phyloP scores from a whole-genome alignment of 768 basidiomycete genomes.

The Coprinellus micaceus region DNA sequence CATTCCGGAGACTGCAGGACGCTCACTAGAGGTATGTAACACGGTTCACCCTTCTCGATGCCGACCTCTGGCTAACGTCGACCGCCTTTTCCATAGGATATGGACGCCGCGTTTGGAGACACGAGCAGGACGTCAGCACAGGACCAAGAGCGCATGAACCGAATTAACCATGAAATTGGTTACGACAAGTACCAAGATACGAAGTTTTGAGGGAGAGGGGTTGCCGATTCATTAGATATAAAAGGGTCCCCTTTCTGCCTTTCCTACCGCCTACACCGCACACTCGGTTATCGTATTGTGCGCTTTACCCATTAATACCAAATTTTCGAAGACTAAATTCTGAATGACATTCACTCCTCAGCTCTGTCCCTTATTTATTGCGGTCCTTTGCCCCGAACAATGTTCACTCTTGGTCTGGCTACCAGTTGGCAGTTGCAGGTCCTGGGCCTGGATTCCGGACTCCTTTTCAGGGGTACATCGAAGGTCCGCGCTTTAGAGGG shows the following conservation, averaged over 20 bases:
- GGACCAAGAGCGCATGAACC: background rate
- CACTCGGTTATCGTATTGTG: too few species aligned
- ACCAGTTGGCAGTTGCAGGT: too few species aligned
- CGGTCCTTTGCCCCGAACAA: too few species aligned
- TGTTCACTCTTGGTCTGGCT: too few species aligned
- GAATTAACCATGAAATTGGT: background rate
- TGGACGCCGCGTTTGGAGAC: conserved; percentile 4
- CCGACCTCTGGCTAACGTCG: background rate
- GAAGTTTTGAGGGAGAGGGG: background rate
- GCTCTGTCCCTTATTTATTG: too few species aligned
- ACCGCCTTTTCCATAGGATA: background rate
- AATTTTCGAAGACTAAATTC: too few species aligned
- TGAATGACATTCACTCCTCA: background rate
- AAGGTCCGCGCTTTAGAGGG: too few species aligned
- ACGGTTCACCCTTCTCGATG: background rate
- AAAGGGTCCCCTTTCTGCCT: background rate
- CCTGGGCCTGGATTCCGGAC: too few species aligned
- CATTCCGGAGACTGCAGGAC: conserved; percentile 2
- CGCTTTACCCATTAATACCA: too few species aligned
- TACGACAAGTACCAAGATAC: background rate
- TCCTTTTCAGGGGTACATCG: too few species aligned
- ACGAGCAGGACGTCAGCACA: background rate
- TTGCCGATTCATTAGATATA: background rate
- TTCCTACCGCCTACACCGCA: background rate
- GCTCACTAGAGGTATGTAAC: background rate